Base-by-base conservation (phyloP, 441 rosid genomes). In the Biscutella laevigata region DNA sequence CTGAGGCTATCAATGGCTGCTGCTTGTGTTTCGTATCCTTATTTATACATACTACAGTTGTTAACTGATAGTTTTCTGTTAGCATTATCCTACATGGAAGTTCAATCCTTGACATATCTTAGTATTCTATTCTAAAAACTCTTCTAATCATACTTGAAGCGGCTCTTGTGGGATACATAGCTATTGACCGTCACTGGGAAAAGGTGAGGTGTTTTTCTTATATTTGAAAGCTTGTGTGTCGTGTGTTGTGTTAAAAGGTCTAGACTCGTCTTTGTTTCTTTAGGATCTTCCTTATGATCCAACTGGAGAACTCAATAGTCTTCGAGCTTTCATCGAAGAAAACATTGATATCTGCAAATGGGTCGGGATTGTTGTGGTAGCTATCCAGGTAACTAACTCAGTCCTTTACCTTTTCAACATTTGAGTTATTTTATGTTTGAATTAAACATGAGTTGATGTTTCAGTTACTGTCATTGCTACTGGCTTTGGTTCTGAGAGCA, bases 11-110 rank as follows among this genome's bases (percentile, higher is more conserved):
- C 28, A 75, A 73, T 70, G 83, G 94, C 55, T 86, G 89, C 69
- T 86, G 92, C 77, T 76, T 90, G 52, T 90, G 94, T 75, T 86
- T 84, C 61, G 95, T 90, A 90, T 86, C 98, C 98, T n/a, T n/a
- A n/a, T n/a, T 75, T 46, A 7, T 35, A 48, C n/a, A n/a, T n/a
- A n/a, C n/a, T n/a, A n/a, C n/a, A n/a, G n/a, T n/a, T n/a, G n/a
- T n/a, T n/a, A n/a, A n/a, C n/a, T n/a, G n/a, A n/a, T n/a, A n/a
- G n/a, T n/a, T n/a, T n/a, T n/a, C n/a, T n/a, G n/a, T n/a, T n/a
- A n/a, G n/a, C n/a, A n/a, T n/a, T n/a, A n/a, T n/a, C n/a, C n/a
- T n/a, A n/a, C n/a, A n/a, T n/a, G n/a, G n/a, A n/a, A n/a, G n/a
- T n/a, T n/a, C n/a, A n/a, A n/a, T n/a, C n/a, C n/a, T n/a, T n/a